phyloP scores from a whole-genome alignment of 108 stramenopile species.

The Conticribra weissflogii region DNA sequence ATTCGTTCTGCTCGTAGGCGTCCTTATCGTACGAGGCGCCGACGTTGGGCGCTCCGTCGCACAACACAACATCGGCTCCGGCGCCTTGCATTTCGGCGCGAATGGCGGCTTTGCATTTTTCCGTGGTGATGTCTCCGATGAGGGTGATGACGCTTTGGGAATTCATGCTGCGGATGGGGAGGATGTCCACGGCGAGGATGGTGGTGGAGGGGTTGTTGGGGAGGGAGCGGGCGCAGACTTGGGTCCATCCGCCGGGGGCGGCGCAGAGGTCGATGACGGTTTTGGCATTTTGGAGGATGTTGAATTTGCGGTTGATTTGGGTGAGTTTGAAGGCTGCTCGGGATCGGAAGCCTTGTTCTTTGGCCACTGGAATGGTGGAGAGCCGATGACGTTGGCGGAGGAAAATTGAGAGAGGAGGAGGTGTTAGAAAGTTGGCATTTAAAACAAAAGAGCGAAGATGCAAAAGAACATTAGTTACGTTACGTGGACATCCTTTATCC shows the following conservation, averaged over 20 bases:
- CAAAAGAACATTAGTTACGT: no score
- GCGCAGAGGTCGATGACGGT: conserved; percentile 98
- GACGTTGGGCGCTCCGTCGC: conserved; percentile 99
- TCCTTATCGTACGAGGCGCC: conserved; percentile 97
- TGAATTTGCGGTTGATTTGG: conserved; percentile 98
- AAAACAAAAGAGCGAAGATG: not conserved
- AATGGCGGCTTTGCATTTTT: conserved; percentile 90
- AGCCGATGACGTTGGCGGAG: conserved; percentile 7
- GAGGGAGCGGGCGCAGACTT: conserved; percentile 89
- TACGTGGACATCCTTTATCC: no score
- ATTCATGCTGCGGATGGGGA: conserved; percentile 89
- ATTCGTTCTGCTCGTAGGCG: conserved; percentile 98
- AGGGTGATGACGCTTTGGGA: conserved; percentile 86
- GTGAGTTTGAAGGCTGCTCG: conserved; percentile 98
- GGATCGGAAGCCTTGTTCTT: conserved; percentile 96
- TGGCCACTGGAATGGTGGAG: conserved; percentile 79
- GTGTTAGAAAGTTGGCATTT: conserved; percentile 5
- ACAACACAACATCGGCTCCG: conserved; percentile 95
- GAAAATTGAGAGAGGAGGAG: not conserved
- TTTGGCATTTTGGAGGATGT: conserved; percentile 78
- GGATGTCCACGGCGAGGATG: conserved; percentile 97
- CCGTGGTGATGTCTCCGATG: conserved; percentile 97
- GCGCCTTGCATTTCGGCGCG: conserved; percentile 68
- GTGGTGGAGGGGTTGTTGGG: conserved; percentile 57
- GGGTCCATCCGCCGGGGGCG: conserved; percentile 99